Evolutionary conservation across 495 filamentous ascomycete species (phyloP).

Genomic region (Aspergillus haitiensis): DNA sequence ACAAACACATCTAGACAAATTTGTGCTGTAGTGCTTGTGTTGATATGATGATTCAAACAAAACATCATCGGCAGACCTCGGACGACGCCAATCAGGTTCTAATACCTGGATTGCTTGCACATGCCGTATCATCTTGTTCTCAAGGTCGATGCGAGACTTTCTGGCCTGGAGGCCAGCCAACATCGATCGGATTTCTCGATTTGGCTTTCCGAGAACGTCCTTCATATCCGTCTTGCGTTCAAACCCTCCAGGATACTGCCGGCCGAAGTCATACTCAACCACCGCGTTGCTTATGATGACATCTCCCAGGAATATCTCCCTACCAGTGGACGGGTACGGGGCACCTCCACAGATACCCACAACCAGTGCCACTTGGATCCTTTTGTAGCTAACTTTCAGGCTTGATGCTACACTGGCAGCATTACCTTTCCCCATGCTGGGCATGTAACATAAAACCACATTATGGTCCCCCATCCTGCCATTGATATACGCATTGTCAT

Average conservation of each 20-base stretch:
- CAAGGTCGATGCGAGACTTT: constrained; percentile 16
- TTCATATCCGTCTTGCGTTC: constrained; percentile 27
- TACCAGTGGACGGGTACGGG: constrained; percentile 15
- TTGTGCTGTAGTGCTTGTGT: constrained; percentile 31
- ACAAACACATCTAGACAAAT: constrained; percentile 6
- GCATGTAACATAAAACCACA: constrained; percentile 37
- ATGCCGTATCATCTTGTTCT: constrained; percentile 15
- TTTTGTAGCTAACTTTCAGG: constrained; percentile 33
- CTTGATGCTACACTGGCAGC: constrained; percentile 31
- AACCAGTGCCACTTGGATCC: constrained; percentile 26
- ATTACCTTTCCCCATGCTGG: constrained; percentile 36
- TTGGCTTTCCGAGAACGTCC: constrained; percentile 33
- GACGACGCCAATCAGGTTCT: constrained; percentile 21
- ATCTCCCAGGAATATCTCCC: constrained; percentile 43
- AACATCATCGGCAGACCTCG: constrained; percentile 28
- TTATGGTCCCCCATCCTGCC: constrained; percentile 39
- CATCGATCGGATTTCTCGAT: constrained; percentile 31
- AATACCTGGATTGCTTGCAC: constrained; percentile 9
- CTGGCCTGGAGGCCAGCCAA: constrained; percentile 25
- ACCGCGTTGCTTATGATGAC: constrained; percentile 43
- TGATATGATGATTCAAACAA: constrained; percentile 32
- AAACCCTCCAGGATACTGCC: constrained; percentile 30
- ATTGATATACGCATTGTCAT: constrained; percentile 30
- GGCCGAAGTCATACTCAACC: constrained; percentile 43
- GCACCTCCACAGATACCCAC: constrained; percentile 36